Base-by-base conservation (phyloP, 805 yeast species). In the Candida caryicola region DNA sequence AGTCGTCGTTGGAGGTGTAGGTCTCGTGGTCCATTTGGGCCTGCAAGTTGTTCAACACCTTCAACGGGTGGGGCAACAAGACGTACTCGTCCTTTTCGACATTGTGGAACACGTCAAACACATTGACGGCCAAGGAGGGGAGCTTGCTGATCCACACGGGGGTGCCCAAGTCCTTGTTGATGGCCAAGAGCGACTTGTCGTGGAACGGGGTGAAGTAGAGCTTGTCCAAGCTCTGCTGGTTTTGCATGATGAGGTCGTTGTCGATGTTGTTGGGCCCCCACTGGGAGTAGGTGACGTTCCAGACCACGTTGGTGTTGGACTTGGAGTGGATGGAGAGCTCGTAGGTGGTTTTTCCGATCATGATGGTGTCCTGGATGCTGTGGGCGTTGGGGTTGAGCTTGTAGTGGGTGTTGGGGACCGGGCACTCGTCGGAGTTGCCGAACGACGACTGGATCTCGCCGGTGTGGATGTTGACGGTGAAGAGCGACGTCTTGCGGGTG, bases 211-310 rank as follows among this genome's bases (percentile, higher is more conserved):
- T 81, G 45, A 91, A 79, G 47, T 84, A 85, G 2, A 88, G 64
- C 25, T 81, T 80, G 59, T 90, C 98, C 13, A 72, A 57, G 3
- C 95, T 79, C 36, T 64, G 64, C 16, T 71, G 67, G 33, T 64
- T 64, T 46, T 79, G 79, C 26, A 52, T 50, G 2, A 67, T 69
- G 29, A 78, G 58, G 47, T 77, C 82, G 30, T 64, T 66, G 58
- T 91, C 95, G 36, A 89, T 66, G 47, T 86, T 81, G 58, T 91
- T 91, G 31, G 95, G 95, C 7, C 93, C 95, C 96, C 97, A 93
- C 26, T 82, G 74, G 1, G 95, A 73, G 54, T 84, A 89, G 0
- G 90, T 81, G 13, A 93, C 85, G 52, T 88, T 85, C 93, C 96
- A 90, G 2, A 81, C 76, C 2, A 63, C 49, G 39, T 55, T 57